A percentile compares a stretch with the other conserved stretches of the same genome.
Evolutionary conservation across 2,329 filamentous ascomycete genomes (phyloP).

Genomic region (Alternaria alternata): DNA sequence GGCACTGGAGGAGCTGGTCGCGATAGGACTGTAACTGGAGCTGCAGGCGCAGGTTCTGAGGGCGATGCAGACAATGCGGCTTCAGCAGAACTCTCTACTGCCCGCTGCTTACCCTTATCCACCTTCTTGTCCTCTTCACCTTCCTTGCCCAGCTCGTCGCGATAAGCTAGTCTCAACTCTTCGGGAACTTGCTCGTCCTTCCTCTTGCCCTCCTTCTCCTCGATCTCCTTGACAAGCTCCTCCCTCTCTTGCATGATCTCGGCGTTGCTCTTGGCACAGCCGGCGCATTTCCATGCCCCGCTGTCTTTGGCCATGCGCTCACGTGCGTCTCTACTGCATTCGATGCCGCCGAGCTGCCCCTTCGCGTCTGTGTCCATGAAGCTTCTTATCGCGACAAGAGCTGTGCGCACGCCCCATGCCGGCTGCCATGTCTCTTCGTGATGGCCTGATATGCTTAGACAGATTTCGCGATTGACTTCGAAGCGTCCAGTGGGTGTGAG

Average conservation of each 20-base stretch:
- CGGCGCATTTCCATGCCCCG: constrained; percentile 70
- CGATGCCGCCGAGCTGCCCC: constrained; percentile 90
- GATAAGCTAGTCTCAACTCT: constrained; percentile 72
- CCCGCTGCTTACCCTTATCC: constrained; percentile 35
- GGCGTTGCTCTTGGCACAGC: constrained; percentile 74
- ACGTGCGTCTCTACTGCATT: constrained; percentile 71
- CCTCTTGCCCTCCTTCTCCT: constrained; percentile 52
- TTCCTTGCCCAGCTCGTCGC: constrained; percentile 70
- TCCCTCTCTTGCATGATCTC: constrained; percentile 78
- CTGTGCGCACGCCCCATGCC: constrained; percentile 94
- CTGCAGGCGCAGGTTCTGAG: constrained; percentile 16
- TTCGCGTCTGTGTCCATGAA: constrained; percentile 93
- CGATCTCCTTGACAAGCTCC: constrained; percentile 60
- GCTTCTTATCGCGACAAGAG: constrained; percentile 77
- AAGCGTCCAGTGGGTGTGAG: constrained; percentile 90
- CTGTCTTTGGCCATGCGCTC: constrained; percentile 74
- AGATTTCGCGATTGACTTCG: constrained; percentile 96
- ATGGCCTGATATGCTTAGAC: constrained; percentile 89
- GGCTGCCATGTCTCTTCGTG: constrained; percentile 99
- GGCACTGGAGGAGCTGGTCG: constrained; percentile 2
- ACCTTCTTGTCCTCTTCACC: constrained; percentile 16
- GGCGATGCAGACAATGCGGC: background rate
- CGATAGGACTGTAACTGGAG: background rate
- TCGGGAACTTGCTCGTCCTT: constrained; percentile 60
- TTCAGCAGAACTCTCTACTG: constrained; percentile 9